A percentile compares a stretch with the other conserved stretches of the same genome.
phyloP scores from a whole-genome alignment of 2,329 filamentous ascomycete species.

The Ceratocystis albifundus region DNA sequence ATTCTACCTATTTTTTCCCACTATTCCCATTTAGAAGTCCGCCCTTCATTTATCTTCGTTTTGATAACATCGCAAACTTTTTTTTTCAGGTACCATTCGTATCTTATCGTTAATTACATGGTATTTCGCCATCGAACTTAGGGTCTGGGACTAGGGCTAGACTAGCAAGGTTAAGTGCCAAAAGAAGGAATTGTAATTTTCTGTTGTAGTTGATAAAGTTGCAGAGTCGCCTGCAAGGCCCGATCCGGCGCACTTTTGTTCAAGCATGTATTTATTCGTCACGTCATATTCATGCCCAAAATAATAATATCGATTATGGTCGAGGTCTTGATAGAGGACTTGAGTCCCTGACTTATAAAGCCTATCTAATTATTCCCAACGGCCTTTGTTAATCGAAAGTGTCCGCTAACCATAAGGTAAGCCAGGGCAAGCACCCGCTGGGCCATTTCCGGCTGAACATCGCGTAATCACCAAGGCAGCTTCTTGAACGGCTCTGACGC shows the following conservation, averaged over 20 bases:
- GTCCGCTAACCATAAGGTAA: too few species aligned
- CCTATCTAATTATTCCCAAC: neutral
- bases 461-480: neutral
- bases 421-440: neutral
- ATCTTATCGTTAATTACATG: neutral
- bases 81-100: neutral
- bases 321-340: too few species aligned
- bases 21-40: neutral
- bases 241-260: too few species aligned
- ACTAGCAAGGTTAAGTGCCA: neutral
- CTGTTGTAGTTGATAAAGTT: too few species aligned
- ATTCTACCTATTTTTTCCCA: neutral
- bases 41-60: neutral
- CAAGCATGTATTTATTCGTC: too few species aligned
- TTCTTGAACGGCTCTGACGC: neutral
- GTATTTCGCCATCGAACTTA: neutral
- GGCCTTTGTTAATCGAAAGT: neutral
- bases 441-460: neutral
- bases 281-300: too few species aligned
- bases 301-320: too few species aligned
- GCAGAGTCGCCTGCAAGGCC: too few species aligned
- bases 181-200: neutral
- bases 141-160: neutral
- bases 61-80: slow-evolving; percentile 7
- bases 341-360: too few species aligned